Conservation (phyloP, 2,329 filamentous ascomycete genomes). For the Sclerotinia minor region DNA sequence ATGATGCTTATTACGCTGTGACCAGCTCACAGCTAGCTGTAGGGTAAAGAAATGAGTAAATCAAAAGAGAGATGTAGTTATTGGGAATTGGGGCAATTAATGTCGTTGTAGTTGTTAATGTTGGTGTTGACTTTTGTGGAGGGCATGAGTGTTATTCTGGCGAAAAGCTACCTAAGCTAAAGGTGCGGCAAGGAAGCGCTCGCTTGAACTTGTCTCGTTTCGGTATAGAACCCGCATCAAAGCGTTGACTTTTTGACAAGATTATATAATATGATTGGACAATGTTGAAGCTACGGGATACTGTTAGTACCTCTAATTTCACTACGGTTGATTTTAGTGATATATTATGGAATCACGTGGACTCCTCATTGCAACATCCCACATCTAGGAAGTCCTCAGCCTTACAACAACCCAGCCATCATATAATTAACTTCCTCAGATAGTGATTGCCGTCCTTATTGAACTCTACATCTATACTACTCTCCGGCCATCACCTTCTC, state of each 20-base stretch:
- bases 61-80: conserved; percentile 19
- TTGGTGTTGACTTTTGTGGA: conserved; percentile 3
- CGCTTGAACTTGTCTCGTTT: conserved; percentile 8
- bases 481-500: background rate
- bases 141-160: conserved; percentile 23
- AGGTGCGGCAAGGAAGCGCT: conserved; percentile 22
- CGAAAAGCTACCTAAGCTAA: conserved; percentile 24
- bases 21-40: conserved; percentile 40
- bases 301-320: background rate
- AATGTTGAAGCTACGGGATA: background rate
- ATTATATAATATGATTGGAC: conserved; percentile 4
- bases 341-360: background rate
- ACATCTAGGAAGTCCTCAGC: background rate
- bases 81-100: conserved; percentile 26
- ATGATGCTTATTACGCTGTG: conserved; percentile 44
- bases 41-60: conserved; percentile 19
- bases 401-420: background rate
- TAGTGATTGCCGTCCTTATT: too few relatives aligned
- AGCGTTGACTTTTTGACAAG: background rate
- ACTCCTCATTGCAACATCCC: too few relatives aligned
- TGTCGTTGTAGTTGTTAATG: background rate
- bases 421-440: background rate
- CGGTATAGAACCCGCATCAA: background rate
- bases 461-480: background rate
- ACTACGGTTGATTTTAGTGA: background rate